Evolutionary conservation across 208 protist species (phyloP).

Genomic region (Leishmania lainsoni): DNA sequence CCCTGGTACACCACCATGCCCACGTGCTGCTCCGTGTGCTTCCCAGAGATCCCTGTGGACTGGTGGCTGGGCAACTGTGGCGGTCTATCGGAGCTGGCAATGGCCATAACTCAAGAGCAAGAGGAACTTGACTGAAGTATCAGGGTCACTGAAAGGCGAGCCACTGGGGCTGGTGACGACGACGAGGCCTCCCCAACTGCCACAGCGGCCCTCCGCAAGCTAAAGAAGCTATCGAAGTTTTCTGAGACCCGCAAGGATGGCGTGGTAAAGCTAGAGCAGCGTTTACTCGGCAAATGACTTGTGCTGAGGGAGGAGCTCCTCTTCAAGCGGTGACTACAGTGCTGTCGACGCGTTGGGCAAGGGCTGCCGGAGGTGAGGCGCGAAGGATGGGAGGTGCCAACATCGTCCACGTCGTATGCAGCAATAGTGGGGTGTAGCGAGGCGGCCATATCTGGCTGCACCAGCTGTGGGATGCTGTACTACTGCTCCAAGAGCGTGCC

Average conservation of each 20-base stretch:
- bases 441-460: constrained; percentile 47
- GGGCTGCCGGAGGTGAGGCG: constrained; percentile 14
- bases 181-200: neutral
- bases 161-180: neutral
- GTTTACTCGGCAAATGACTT: constrained; percentile 34
- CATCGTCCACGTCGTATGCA: neutral
- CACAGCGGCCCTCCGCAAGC: constrained; percentile 17
- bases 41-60: constrained; percentile 47
- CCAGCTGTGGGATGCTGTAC: constrained; percentile 57
- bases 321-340: constrained; percentile 27
- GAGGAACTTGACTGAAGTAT: constrained; percentile 16
- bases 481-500: constrained; percentile 67
- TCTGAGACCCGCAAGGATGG: constrained; percentile 52
- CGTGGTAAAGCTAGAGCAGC: constrained; percentile 45
- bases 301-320: constrained; percentile 39
- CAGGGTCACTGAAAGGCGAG: neutral
- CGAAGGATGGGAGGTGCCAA: constrained; percentile 14
- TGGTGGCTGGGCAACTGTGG: constrained; percentile 51
- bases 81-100: constrained; percentile 46
- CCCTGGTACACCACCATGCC: constrained; percentile 34
- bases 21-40: constrained; percentile 53
- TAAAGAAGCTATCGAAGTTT: constrained; percentile 63
- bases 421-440: neutral
- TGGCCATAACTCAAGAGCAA: constrained; percentile 43
- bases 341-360: neutral